Conservation (phyloP, 2,329 filamentous ascomycete species). For the Didymella pomorum region DNA sequence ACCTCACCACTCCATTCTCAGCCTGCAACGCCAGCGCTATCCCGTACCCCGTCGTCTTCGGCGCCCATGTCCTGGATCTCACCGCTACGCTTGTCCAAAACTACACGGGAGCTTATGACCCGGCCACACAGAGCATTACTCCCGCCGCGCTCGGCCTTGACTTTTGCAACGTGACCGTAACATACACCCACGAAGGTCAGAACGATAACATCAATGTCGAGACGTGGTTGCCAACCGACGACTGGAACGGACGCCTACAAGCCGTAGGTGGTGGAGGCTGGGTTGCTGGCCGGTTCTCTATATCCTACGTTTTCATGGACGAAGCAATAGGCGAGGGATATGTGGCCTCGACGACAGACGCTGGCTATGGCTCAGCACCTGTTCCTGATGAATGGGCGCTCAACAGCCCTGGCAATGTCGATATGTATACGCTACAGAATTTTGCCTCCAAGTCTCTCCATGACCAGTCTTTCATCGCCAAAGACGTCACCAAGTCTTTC, state of each 20-base stretch:
- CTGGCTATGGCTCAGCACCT: constrained; percentile 1
- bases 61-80: too few species aligned
- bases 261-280: constrained; percentile 34
- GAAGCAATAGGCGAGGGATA: constrained; percentile 29
- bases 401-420: constrained; percentile 25
- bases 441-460: constrained; percentile 40
- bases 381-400: constrained; percentile 15
- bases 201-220: constrained; percentile 23
- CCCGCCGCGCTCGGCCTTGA: too few species aligned
- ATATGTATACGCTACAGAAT: constrained; percentile 35
- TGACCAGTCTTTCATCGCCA: constrained; percentile 32
- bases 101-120: too few species aligned
- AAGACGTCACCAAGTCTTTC: constrained; percentile 27
- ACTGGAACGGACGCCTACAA: constrained; percentile 29
- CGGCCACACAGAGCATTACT: too few species aligned
- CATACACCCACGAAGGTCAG: constrained; percentile 23
- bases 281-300: constrained; percentile 26
- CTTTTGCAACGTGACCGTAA: constrained; percentile 31
- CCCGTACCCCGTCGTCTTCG: too few species aligned
- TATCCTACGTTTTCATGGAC: constrained; percentile 2
- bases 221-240: constrained; percentile 15
- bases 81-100: too few species aligned
- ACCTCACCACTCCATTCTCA: too few species aligned
- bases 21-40: too few species aligned
- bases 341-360: constrained; percentile 30